Evolutionary conservation across 2,329 filamentous ascomycete genomes (phyloP).

Genomic region (Thielaviopsis cerberus): DNA sequence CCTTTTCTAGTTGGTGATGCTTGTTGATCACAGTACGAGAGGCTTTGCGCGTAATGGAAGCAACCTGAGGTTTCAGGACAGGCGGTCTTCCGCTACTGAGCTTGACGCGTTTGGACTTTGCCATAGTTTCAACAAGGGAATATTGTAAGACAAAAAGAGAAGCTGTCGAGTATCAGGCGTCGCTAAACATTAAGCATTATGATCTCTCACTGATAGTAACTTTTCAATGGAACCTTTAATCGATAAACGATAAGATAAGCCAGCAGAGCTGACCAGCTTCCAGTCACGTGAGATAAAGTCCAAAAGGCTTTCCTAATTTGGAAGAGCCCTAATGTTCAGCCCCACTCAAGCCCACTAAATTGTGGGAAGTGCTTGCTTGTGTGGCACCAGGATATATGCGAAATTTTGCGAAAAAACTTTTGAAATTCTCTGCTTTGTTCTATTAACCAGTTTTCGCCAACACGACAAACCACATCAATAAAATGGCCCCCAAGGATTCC

Average conservation of each 20-base stretch:
- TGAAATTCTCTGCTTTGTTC: slow-evolving; percentile 2
- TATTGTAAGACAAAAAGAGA: background rate
- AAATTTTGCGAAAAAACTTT: slow-evolving; percentile 6
- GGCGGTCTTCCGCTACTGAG: slow-evolving; percentile 32
- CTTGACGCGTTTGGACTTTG: slow-evolving; percentile 17
- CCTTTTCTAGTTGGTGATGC: slow-evolving; percentile 47
- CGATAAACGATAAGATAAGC: slow-evolving; percentile 1
- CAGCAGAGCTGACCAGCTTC: background rate
- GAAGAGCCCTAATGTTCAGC: slow-evolving; percentile 5
- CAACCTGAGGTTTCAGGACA: slow-evolving; percentile 25
- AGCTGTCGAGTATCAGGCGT: background rate
- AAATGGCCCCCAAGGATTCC: slow-evolving; percentile 24
- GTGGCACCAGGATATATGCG: slow-evolving; percentile 3
- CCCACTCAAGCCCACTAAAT: slow-evolving; percentile 7
- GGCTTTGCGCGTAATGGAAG: slow-evolving; percentile 40
- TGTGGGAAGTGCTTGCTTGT: background rate
- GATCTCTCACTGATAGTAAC: background rate
- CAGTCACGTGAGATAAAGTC: background rate
- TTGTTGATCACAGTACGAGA: slow-evolving; percentile 46
- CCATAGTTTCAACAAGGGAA: slow-evolving; percentile 15
- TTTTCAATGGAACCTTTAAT: slow-evolving; percentile 6
- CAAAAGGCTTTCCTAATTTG: background rate
- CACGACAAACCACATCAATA: slow-evolving; percentile 14
- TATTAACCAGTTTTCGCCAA: slow-evolving; percentile 10
- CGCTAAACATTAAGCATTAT: background rate